A percentile compares a stretch with the other conserved stretches of the same genome.
phyloP scores from a whole-genome alignment of 805 yeast genomes.

The Sugiyamaella smithiae region DNA sequence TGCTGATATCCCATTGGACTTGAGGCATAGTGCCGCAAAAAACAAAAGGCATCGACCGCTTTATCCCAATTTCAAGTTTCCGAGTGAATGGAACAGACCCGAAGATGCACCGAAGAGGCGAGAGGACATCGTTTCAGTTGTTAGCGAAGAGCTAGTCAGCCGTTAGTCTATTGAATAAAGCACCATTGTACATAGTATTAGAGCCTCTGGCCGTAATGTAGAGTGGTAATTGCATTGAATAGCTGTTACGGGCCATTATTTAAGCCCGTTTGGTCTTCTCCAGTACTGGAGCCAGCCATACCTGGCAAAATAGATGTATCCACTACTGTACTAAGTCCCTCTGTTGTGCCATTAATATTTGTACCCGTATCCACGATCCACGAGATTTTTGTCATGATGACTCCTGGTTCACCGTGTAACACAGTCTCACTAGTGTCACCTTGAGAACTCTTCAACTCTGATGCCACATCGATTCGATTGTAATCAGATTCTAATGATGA shows the following conservation, averaged over 20 bases:
- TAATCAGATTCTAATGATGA: slow-evolving; percentile 24
- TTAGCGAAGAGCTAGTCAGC: neutral
- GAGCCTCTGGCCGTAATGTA: neutral
- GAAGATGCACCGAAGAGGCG: slow-evolving; percentile 61
- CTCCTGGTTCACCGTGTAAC: slow-evolving; percentile 24
- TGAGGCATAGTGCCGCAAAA: slow-evolving; percentile 58
- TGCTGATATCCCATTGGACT: slow-evolving; percentile 77
- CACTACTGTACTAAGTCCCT: no score
- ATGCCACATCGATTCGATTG: slow-evolving; percentile 22
- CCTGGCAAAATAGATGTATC: no score
- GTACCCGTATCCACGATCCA: slow-evolving; percentile 31
- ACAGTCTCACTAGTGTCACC: slow-evolving; percentile 16
- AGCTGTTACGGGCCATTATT: neutral
- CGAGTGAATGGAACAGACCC: slow-evolving; percentile 75
- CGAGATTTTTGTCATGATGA: slow-evolving; percentile 24
- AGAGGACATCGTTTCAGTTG: slow-evolving; percentile 23
- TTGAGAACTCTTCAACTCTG: slow-evolving; percentile 19
- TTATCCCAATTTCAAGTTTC: slow-evolving; percentile 50
- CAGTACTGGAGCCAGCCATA: neutral
- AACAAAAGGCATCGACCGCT: slow-evolving; percentile 42
- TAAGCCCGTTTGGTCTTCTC: neutral
- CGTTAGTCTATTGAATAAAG: neutral
- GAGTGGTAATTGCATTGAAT: neutral
- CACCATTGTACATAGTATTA: slow-evolving; percentile 1
- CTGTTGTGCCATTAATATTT: no score